These are phyloP conservation scores for Anacardium occidentale DNA, from an alignment of 345 rosid genomes.

Conservation along the genomic window DNA sequence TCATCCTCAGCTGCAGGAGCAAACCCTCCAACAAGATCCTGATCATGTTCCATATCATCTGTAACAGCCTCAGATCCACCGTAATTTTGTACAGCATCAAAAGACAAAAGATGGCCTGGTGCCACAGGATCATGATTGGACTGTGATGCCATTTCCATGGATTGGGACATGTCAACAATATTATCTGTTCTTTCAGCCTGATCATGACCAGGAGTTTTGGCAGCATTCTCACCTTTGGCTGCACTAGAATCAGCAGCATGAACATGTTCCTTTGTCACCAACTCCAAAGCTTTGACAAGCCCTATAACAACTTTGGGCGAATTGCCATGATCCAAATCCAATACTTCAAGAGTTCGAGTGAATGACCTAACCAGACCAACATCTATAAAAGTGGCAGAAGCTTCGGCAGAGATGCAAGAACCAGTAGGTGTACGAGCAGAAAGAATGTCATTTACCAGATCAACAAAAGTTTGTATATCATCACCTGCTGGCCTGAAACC, in stretches of 20 bases:
- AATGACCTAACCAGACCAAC: conserved; percentile 80
- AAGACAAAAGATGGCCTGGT: conserved; percentile 52
- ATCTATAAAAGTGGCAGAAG: conserved; percentile 84
- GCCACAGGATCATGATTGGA: conserved; percentile 54
- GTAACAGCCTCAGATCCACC: conserved; percentile 80
- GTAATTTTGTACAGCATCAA: conserved; percentile 50
- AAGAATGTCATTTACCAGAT: conserved; percentile 83
- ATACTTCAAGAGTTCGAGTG: conserved; percentile 72
- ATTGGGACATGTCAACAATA: conserved; percentile 49
- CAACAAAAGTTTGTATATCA: conserved; percentile 66
- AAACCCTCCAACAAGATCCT: conserved; percentile 81
- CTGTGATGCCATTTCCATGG: conserved; percentile 54
- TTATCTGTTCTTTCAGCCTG: conserved; percentile 56
- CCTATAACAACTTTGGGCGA: conserved; percentile 87
- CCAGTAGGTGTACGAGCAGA: conserved; percentile 84
- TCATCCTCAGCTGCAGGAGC: conserved; percentile 70
- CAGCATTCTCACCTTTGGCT: conserved; percentile 61
- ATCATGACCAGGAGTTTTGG: conserved; percentile 47
- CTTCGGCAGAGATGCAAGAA: conserved; percentile 76
- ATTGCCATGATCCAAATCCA: conserved; percentile 84
- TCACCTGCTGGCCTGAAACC: conserved; percentile 58
- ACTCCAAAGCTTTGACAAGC: conserved; percentile 78
- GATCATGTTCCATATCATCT: conserved; percentile 95
- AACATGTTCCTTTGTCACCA: conserved; percentile 90
- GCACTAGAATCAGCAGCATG: conserved; percentile 53